These are phyloP conservation scores for Pythium monospermum DNA, from an alignment of 352 stramenopile genomes.

Conservation along the genomic window DNA sequence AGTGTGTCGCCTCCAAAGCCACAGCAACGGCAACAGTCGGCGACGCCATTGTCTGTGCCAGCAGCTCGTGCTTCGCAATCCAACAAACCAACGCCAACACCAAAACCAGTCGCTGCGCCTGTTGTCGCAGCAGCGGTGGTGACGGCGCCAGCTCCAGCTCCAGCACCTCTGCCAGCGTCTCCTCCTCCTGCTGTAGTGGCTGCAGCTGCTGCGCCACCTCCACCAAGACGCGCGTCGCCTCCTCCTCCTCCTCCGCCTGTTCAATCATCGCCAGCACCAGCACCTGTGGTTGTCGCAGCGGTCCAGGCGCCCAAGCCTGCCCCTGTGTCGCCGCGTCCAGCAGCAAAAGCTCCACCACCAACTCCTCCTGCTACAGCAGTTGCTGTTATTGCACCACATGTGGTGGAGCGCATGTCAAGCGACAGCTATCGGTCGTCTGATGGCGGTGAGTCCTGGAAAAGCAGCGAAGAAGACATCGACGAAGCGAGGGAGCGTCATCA, in stretches of 20 bases:
- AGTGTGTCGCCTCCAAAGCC: neutral
- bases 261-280: slow-evolving; percentile 6
- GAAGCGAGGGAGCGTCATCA: slow-evolving; percentile 14
- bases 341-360: slow-evolving; percentile 14
- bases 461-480: slow-evolving; percentile 24
- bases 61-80: too few relatives aligned
- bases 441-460: slow-evolving; percentile 17
- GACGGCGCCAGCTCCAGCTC: neutral
- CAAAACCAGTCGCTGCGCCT: neutral
- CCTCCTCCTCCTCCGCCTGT: too few relatives aligned
- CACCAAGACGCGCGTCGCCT: too few relatives aligned
- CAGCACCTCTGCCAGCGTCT: too few relatives aligned
- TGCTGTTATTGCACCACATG: neutral
- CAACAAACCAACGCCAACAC: neutral
- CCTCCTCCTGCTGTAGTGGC: too few relatives aligned
- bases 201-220: too few relatives aligned
- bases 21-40: too few relatives aligned
- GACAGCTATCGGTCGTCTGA: slow-evolving; percentile 7
- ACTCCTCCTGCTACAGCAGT: slow-evolving; percentile 10
- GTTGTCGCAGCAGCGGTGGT: neutral
- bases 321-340: slow-evolving; percentile 14
- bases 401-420: neutral
- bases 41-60: too few relatives aligned
- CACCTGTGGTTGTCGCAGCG: neutral
- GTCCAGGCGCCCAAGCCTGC: neutral